These are phyloP conservation scores for Myriosclerotinia scirpicola DNA, from an alignment of 2,329 filamentous ascomycete species.

Conservation along the genomic window DNA sequence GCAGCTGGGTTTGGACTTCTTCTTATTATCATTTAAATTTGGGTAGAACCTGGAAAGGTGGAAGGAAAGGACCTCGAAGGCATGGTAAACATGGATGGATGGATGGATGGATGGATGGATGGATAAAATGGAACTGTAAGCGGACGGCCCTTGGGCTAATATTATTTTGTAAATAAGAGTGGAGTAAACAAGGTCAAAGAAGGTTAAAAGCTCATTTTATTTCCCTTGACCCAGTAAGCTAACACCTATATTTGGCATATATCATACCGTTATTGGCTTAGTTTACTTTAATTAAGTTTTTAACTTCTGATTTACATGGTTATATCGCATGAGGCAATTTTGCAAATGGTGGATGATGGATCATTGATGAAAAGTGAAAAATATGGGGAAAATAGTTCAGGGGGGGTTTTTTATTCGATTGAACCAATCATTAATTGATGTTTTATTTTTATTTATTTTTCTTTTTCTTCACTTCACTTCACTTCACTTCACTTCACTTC, in stretches of 20 bases:
- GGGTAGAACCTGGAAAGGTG: too few species aligned
- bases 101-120: too few species aligned
- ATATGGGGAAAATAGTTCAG: slow-evolving; percentile 1
- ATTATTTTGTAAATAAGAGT: slow-evolving; percentile 4
- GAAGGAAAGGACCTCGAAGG: too few species aligned
- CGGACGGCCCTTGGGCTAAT: background rate
- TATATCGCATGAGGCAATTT: background rate
- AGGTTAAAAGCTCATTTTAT: slow-evolving; percentile 2
- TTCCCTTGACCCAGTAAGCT: background rate
- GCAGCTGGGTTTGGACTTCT: background rate
- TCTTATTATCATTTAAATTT: background rate
- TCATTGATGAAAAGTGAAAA: background rate
- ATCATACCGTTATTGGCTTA: background rate
- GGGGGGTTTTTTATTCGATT: background rate
- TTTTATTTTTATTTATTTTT: background rate
- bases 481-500: background rate
- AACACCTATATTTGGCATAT: background rate
- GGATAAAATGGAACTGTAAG: background rate
- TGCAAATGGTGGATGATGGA: too few species aligned
- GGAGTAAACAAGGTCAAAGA: slow-evolving; percentile 1
- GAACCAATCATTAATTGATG: background rate
- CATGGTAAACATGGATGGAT: too few species aligned
- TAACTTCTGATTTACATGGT: background rate
- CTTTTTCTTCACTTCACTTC: background rate
- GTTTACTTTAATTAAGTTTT: background rate